Evolutionary conservation across 2,329 filamentous ascomycete species (phyloP).

Genomic region (Arachnomyces sp.): DNA sequence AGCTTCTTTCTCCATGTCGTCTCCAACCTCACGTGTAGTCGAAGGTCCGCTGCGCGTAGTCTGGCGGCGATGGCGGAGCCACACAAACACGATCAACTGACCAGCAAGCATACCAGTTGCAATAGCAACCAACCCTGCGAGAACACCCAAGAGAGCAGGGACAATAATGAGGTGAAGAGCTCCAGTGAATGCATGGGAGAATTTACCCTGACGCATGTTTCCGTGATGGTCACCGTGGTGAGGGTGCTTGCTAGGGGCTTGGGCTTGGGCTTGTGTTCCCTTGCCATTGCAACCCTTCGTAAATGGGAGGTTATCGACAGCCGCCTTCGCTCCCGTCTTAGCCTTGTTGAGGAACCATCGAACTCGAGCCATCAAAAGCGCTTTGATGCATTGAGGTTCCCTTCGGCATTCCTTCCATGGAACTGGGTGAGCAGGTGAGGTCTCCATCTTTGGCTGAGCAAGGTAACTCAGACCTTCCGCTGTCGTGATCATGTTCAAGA

Average conservation of each 20-base stretch:
- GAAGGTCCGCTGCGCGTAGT: conserved; percentile 15
- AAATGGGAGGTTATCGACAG: conserved; percentile 20
- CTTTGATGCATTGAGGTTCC: conserved; percentile 30
- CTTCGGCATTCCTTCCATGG: conserved; percentile 38
- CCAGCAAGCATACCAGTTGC: conserved; percentile 41
- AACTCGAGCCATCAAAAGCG: conserved; percentile 32
- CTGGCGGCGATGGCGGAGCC: conserved; percentile 33
- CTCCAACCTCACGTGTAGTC: conserved; percentile 26
- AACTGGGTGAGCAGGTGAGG: conserved; percentile 26
- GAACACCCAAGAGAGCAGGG: conserved; percentile 36
- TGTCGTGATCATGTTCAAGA: conserved; percentile 31
- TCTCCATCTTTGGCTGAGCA: conserved; percentile 29
- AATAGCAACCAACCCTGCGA: conserved; percentile 38
- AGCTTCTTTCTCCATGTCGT: conserved; percentile 35
- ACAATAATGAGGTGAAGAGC: conserved; percentile 38
- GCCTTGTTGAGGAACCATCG: conserved; percentile 30
- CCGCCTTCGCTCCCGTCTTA: conserved; percentile 27
- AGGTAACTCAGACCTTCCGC: conserved; percentile 29
- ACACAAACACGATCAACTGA: conserved; percentile 37
- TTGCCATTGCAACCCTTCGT: conserved; percentile 27
- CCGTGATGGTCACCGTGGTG: conserved; percentile 20
- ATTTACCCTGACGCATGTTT: conserved; percentile 25
- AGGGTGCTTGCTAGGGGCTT: conserved; percentile 17
- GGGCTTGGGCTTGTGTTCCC: conserved; percentile 9
- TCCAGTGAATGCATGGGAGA: conserved; percentile 32